Evolutionary conservation across 2,329 filamentous ascomycete species (phyloP), one percentile per base, ranked within the genome.

Genomic region (Alternaria triticina): DNA sequence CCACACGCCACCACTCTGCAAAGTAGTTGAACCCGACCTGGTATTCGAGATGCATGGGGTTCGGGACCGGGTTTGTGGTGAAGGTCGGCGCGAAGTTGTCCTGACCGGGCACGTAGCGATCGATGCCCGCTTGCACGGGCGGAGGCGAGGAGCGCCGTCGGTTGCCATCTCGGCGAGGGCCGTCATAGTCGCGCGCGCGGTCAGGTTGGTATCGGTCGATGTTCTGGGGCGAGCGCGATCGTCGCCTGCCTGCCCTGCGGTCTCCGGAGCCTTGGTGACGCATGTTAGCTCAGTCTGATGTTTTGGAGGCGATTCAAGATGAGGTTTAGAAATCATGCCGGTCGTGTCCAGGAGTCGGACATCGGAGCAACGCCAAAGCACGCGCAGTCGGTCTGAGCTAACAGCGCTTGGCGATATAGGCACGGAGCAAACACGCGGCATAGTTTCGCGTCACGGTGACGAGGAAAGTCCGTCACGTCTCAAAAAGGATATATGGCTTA

Each of bases 11-110:
- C 92, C 92, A 95, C 79, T 95, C 92, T 17, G 92, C 90, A 72
- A 93, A 95, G 79, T 91, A 95, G 13, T 91, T 94, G 80, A 95
- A 95, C 2, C 92, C 92, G 59, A 94, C 92, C 76, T 95, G 92
- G 66, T 91, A 94, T 3, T 91, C 88, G 10, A 95, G 84, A 64
- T 88, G 88, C 70, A 91, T 84, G 2, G 92, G 92, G 66, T 95
- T 91, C 12, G 87, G 85, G 4, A 95, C 82, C 9, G 91, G 91
- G 69, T 94, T 94, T 17, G 84, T 80, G 1, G 84, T 82, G 13
- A 86, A 80, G 17, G 82, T 79, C 9, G 86, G 83, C 28, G 86
- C 78, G 23, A 84, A 82, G 61, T 75, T 80, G 57, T 91, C 88
- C 69, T 93, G 90, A 17, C 91, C 91, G 1, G 93, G 93, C 20